These are phyloP conservation scores for Herpetomonas samuelpessoai DNA, from an alignment of 208 protist species.

Conservation along the genomic window DNA sequence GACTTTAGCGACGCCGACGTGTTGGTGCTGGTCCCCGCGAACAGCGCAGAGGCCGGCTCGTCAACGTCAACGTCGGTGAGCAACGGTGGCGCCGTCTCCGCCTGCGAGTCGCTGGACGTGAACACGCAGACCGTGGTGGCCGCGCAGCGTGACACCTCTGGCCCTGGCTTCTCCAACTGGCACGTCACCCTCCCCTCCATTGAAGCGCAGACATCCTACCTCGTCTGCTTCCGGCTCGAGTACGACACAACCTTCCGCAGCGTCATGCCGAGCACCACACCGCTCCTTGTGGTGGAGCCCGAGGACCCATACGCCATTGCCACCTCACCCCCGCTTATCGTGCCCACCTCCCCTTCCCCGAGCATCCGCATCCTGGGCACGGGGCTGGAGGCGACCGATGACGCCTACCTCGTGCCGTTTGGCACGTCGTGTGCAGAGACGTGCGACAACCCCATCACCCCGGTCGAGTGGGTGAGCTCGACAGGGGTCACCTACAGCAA, in stretches of 20 bases:
- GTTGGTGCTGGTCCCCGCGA: conserved; percentile 45
- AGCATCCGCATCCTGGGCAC: conserved; percentile 53
- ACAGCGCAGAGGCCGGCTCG: neutral
- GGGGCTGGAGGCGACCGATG: conserved; percentile 37
- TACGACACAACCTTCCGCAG: conserved; percentile 46
- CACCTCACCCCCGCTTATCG: conserved; percentile 50
- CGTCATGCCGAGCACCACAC: conserved; percentile 14
- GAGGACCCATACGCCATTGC: conserved; percentile 47
- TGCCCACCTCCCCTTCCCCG: conserved; percentile 37
- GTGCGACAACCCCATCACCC: conserved; percentile 53
- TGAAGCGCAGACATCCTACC: conserved; percentile 24
- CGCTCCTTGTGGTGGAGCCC: conserved; percentile 22
- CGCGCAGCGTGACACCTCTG: conserved; percentile 32
- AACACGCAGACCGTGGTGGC: conserved; percentile 9
- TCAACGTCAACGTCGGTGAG: neutral
- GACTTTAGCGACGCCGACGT: conserved; percentile 49
- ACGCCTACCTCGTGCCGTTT: conserved; percentile 55
- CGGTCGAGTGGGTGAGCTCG: conserved; percentile 28
- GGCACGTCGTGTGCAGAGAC: conserved; percentile 63
- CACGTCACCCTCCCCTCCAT: conserved; percentile 48
- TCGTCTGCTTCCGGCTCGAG: conserved; percentile 64
- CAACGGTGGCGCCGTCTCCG: neutral
- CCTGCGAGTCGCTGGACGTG: conserved; percentile 20
- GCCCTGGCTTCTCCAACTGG: conserved; percentile 51
- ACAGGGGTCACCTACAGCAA: conserved; percentile 27